Percentiles rank a stretch among this genome's conserved stretches.
Evolutionary conservation across 1,284 basidiomycete genomes (phyloP).

Genomic region (Termitomyces sp.): DNA sequence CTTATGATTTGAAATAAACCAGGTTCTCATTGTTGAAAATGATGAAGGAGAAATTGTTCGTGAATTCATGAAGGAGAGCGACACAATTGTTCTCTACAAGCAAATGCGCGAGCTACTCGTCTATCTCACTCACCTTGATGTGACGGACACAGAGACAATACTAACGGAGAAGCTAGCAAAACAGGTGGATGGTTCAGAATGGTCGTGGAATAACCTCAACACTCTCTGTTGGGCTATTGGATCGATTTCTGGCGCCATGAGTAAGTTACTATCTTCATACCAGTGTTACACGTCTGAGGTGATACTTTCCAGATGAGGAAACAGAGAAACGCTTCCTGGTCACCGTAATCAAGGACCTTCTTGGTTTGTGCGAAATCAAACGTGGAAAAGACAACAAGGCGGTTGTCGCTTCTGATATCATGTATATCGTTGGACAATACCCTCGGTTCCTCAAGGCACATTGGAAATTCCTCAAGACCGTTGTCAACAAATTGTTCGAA

Average conservation of each 20-base stretch:
- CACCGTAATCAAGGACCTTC: slow-evolving; percentile 97
- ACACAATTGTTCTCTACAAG: slow-evolving; percentile 99
- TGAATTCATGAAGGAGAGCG: slow-evolving; percentile 99
- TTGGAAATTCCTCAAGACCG: slow-evolving; percentile 99
- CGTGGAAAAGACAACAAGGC: slow-evolving; percentile 99
- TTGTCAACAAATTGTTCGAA: slow-evolving; percentile 99
- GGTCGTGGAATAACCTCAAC: slow-evolving; percentile 99
- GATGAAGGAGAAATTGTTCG: slow-evolving; percentile 99
- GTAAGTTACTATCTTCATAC: slow-evolving; percentile 42
- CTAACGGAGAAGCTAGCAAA: slow-evolving; percentile 95
- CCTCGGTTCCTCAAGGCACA: slow-evolving; percentile 99
- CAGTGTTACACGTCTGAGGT: background rate
- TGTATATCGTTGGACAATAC: slow-evolving; percentile 99
- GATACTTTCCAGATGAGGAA: slow-evolving; percentile 73
- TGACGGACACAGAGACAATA: slow-evolving; percentile 94
- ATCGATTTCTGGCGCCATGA: slow-evolving; percentile 99
- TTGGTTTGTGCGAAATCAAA: slow-evolving; percentile 97
- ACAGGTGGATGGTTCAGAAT: slow-evolving; percentile 96
- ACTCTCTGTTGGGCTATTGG: slow-evolving; percentile 99
- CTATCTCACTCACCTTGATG: slow-evolving; percentile 97
- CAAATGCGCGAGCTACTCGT: slow-evolving; percentile 97
- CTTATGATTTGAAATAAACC: slow-evolving; percentile 10
- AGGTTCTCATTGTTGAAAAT: slow-evolving; percentile 98
- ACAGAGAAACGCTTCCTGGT: slow-evolving; percentile 99
- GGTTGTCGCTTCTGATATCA: slow-evolving; percentile 98